These are phyloP conservation scores for Gautieria morchelliformis DNA, from an alignment of 768 basidiomycete genomes.

Conservation along the genomic window DNA sequence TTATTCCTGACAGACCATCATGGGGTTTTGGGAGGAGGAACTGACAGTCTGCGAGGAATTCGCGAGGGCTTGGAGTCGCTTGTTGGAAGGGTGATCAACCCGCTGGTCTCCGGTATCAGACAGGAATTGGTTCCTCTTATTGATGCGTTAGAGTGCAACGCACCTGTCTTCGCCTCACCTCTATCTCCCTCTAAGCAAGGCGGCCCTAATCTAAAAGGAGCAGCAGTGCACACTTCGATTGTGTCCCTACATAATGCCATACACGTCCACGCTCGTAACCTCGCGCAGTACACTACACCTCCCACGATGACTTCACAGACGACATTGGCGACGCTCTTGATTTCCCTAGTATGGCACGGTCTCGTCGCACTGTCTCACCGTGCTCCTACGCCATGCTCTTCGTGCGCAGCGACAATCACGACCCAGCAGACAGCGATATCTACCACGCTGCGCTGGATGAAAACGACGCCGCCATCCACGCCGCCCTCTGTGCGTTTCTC, in stretches of 20 bases:
- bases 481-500: slow-evolving; percentile 51
- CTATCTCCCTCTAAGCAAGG: background rate
- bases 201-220: background rate
- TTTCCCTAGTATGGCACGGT: slow-evolving; percentile 65
- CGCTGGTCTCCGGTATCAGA: slow-evolving; percentile 52
- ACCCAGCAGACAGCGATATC: too few species aligned
- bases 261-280: slow-evolving; percentile 50
- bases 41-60: slow-evolving; percentile 58
- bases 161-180: slow-evolving; percentile 10
- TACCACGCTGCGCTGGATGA: slow-evolving; percentile 26
- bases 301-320: slow-evolving; percentile 39
- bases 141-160: slow-evolving; percentile 48
- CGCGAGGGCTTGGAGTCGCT: slow-evolving; percentile 65
- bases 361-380: slow-evolving; percentile 65
- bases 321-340: slow-evolving; percentile 58
- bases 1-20: slow-evolving; percentile 42
- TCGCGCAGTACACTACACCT: slow-evolving; percentile 46
- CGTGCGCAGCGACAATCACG: background rate
- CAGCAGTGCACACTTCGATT: slow-evolving; percentile 46
- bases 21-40: slow-evolving; percentile 37
- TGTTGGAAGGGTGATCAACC: slow-evolving; percentile 55
- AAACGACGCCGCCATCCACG: slow-evolving; percentile 44
- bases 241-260: slow-evolving; percentile 45
- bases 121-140: slow-evolving; percentile 51
- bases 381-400: slow-evolving; percentile 25